Evolutionary conservation across 345 rosid species (phyloP).

Genomic region (Lumnitzera littorea): DNA sequence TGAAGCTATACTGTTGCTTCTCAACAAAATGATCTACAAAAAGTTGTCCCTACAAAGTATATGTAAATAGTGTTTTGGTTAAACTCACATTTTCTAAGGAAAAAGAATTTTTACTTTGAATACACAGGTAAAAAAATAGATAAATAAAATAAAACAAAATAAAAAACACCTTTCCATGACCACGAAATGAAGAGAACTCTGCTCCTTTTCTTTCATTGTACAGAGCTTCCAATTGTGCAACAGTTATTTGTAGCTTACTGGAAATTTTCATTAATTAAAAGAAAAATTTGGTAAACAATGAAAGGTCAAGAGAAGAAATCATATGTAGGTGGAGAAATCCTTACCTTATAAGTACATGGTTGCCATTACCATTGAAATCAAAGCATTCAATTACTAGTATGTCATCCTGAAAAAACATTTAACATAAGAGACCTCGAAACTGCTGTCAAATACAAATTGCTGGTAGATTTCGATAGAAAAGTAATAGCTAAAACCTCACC

Average conservation of each 20-base stretch:
- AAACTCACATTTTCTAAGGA: not conserved
- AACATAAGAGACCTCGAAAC: not conserved
- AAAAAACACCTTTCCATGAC: slow-evolving; percentile 53
- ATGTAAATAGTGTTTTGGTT: not conserved
- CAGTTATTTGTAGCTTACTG: slow-evolving; percentile 65
- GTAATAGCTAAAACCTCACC: slow-evolving; percentile 32
- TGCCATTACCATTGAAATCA: slow-evolving; percentile 71
- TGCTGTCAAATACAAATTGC: not conserved
- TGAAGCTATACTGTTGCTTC: slow-evolving; percentile 60
- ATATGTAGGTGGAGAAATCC: not conserved
- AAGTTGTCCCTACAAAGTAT: slow-evolving; percentile 73
- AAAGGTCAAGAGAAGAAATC: not conserved
- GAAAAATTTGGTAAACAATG: not conserved
- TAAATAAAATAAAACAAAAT: not conserved
- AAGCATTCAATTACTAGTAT: slow-evolving; percentile 79
- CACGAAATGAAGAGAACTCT: slow-evolving; percentile 33
- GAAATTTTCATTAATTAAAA: slow-evolving; percentile 9
- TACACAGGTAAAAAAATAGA: not conserved
- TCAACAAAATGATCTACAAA: slow-evolving; percentile 59
- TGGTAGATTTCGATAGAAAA: not conserved
- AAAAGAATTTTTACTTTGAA: not conserved
- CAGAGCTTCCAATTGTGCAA: slow-evolving; percentile 58
- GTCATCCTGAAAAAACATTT: slow-evolving; percentile 37
- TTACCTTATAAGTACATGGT: slow-evolving; percentile 69
- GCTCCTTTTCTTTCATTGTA: slow-evolving; percentile 35